These are phyloP conservation scores for Cladosporium sp. DNA, from an alignment of 2,329 filamentous ascomycete genomes.

Conservation along the genomic window DNA sequence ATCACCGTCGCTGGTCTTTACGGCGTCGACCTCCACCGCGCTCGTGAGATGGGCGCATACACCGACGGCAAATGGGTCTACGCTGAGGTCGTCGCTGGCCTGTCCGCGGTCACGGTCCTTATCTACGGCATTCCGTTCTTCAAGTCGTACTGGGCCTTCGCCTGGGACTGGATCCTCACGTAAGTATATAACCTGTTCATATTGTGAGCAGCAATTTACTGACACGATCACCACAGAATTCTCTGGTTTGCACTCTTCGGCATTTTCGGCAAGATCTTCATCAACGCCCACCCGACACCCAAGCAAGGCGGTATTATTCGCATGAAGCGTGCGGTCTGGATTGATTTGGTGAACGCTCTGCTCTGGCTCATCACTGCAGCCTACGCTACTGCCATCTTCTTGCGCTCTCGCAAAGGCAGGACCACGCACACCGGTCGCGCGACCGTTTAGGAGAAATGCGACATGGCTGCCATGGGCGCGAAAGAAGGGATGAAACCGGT, in stretches of 20 bases:
- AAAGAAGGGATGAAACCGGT: constrained; percentile 14
- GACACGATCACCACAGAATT: constrained; percentile 43
- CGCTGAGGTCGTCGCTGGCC: constrained; percentile 67
- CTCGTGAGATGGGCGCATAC: constrained; percentile 52
- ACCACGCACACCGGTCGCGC: constrained; percentile 36
- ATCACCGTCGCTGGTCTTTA: constrained; percentile 79
- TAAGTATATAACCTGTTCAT: constrained; percentile 25
- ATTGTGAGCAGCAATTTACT: neutral
- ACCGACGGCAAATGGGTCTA: constrained; percentile 75
- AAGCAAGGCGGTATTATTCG: constrained; percentile 61
- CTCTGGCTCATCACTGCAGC: constrained; percentile 70
- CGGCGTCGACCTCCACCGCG: constrained; percentile 63
- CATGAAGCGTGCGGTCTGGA: constrained; percentile 87
- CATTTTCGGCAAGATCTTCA: constrained; percentile 79
- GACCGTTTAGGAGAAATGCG: constrained; percentile 34
- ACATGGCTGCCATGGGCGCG: constrained; percentile 20
- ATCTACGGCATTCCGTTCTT: constrained; percentile 67
- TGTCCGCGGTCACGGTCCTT: constrained; percentile 61
- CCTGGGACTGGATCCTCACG: constrained; percentile 71
- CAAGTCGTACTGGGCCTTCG: constrained; percentile 55
- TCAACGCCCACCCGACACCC: constrained; percentile 59
- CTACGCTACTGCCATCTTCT: constrained; percentile 61
- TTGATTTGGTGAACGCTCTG: constrained; percentile 71
- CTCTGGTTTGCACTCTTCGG: constrained; percentile 83
- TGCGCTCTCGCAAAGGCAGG: constrained; percentile 53